Base-by-base conservation (phyloP, 257 asterid species). In the Nyctanthes arbortristis region DNA sequence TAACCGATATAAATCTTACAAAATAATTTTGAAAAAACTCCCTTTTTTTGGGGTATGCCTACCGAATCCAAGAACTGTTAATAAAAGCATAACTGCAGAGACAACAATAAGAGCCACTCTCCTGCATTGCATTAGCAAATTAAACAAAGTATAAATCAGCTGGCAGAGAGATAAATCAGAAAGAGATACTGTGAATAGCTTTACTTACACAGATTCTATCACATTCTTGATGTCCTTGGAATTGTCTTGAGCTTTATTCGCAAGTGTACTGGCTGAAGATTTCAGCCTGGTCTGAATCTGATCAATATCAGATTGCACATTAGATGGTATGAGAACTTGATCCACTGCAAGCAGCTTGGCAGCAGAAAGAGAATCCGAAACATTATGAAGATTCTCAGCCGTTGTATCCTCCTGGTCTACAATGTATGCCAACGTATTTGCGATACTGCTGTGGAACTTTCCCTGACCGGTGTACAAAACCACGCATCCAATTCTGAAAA, bases 51-150 rank as follows among this genome's bases (percentile, higher is more conserved):
- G n/a, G n/a, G n/a, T 16, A 55, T 45, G 61, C 85, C 73, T 84
- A 92, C 98, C 91, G 29, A 93, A 89, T 80, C 97, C 98, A 68
- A 93, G 85, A 65, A 88, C 91, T 25, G 96, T 85, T 55, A 93
- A 61, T 34, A 88, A 77, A 71, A 93, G 96, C 97, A 93, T 90
- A 47, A 84, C 85, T 1, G 96, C 97, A 10, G 98, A 87, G 58
- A 90, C 88, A 45, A 93, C 28, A 70, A 93, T 93, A 60, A 93
- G 96, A 63, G 94, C 92, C 84, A 88, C 68, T 79, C 96, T 83
- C 96, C 98, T 92, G 93, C 84, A n/a, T n/a, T n/a, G n/a, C n/a
- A 10, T 52, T 52, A 52, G 9, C 31, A 52, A 24, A 24, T 39
- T 52, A 11, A 9, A 24, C 30, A 52, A 52, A 52, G 28, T 49